Conservation (phyloP, 441 rosid genomes). For the Populus tomentosa region DNA sequence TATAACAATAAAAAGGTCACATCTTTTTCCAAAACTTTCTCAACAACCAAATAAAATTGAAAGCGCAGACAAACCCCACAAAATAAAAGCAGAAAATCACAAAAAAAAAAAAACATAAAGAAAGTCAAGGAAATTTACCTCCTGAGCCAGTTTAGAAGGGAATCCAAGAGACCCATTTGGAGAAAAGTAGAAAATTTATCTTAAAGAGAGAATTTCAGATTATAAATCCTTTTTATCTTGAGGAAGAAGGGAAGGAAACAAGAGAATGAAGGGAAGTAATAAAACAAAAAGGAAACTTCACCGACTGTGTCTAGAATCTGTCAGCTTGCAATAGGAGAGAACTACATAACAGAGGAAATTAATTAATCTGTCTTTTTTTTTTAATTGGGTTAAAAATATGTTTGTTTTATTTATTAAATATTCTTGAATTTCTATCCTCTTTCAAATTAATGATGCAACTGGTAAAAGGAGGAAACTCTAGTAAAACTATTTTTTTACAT, state of each 20-base stretch:
- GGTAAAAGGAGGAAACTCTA: too few species aligned
- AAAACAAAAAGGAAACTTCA: background rate
- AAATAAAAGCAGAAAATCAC: background rate
- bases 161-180: conserved; percentile 84
- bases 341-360: background rate
- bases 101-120: background rate
- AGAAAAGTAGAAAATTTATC: background rate
- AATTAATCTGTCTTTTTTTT: background rate
- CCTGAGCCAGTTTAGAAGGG: conserved; percentile 89
- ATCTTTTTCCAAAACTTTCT: background rate
- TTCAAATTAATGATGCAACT: too few species aligned
- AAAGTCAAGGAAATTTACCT: conserved; percentile 40
- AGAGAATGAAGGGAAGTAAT: background rate
- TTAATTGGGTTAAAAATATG: too few species aligned
- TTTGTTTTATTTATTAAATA: too few species aligned
- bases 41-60: conserved; percentile 4
- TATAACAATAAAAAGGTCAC: too few species aligned
- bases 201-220: background rate
- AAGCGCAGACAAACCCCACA: background rate
- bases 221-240: background rate
- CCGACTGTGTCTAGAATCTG: background rate
- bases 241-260: background rate
- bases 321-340: background rate
- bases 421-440: background rate
- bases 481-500: too few species aligned